These are phyloP conservation scores for Hericium coralloides DNA, from an alignment of 768 basidiomycete genomes.

Conservation along the genomic window DNA sequence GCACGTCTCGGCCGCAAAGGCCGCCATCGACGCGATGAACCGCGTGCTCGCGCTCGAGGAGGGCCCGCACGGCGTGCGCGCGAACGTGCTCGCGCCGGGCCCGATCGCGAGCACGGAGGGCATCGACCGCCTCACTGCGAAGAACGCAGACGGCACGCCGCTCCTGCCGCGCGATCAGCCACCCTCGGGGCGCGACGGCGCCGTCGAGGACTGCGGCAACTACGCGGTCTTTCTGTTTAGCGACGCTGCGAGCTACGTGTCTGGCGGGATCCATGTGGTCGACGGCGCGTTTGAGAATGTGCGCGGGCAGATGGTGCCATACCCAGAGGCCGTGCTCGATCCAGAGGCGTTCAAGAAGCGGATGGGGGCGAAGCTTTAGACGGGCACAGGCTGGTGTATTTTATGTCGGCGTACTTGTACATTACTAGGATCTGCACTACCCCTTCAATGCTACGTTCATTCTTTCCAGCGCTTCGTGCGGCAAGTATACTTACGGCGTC, in stretches of 20 bases:
- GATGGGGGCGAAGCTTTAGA: slow-evolving; percentile 23
- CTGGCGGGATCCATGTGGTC: slow-evolving; percentile 65
- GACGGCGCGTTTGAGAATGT: slow-evolving; percentile 59
- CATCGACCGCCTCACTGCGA: slow-evolving; percentile 42
- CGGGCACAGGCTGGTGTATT: background rate
- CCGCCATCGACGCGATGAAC: slow-evolving; percentile 85
- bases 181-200: slow-evolving; percentile 44
- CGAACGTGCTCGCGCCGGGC: slow-evolving; percentile 80
- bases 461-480: too few species aligned
- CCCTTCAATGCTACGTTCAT: too few species aligned
- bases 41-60: slow-evolving; percentile 86
- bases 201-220: slow-evolving; percentile 58
- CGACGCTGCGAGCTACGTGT: slow-evolving; percentile 66
- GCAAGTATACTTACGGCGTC: too few species aligned
- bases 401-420: background rate
- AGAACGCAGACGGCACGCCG: background rate
- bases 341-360: slow-evolving; percentile 39
- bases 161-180: background rate
- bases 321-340: slow-evolving; percentile 56
- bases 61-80: slow-evolving; percentile 89
- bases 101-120: slow-evolving; percentile 78
- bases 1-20: slow-evolving; percentile 93
- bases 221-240: slow-evolving; percentile 77
- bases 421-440: background rate
- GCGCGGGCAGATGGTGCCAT: slow-evolving; percentile 37